Base-by-base conservation (phyloP, 768 basidiomycete species). In the Trametes punicea region DNA sequence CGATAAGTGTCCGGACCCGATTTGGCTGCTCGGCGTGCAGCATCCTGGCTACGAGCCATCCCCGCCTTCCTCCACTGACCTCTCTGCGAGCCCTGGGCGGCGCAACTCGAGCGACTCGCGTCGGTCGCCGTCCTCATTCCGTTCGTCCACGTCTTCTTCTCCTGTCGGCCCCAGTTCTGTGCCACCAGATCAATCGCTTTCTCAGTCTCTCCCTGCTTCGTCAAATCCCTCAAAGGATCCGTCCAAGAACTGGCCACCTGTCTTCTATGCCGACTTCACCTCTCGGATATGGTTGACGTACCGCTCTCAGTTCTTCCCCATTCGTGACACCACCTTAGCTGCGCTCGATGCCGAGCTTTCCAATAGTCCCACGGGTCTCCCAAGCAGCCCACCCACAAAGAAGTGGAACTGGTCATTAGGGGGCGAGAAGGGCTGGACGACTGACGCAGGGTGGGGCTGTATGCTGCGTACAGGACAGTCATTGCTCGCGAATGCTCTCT, bases 211-310 rank as follows among this genome's bases (percentile, higher is more conserved):
- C 30, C 62, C 70, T 0, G 61, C 71, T 0, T 67, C 75, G 29
- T 64, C 62, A 15, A 64, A 58, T 2, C 68, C 65, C 46, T 65
- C 61, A 26, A 65, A 73, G 62, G 68, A 81, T 56, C 79, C 82
- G 0, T 70, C 74, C 0, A 75, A 74, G 16, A 75, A 81, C 64
- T 93, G 91, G 91, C 90, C 90, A 0, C 80, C 85, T 7, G 79
- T 81, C 31, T 97, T 97, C 68, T 93, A 94, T 65, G 77, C 80
- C 11, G 95, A 98, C 72, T 98, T 96, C 69, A 85, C 85, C 0
- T 90, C 90, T 0, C 78, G 88, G 6, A 77, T 97, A 47, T 97
- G 93, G 88, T 79, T 95, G 40, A 96, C 94, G 0, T 98, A 98
- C 72, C 89, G 95, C 21, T 85, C 85, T 2, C 87, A 93, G 36